phyloP scores from a whole-genome alignment of 176 grass and related monocot species.

The Lolium rigidum region DNA sequence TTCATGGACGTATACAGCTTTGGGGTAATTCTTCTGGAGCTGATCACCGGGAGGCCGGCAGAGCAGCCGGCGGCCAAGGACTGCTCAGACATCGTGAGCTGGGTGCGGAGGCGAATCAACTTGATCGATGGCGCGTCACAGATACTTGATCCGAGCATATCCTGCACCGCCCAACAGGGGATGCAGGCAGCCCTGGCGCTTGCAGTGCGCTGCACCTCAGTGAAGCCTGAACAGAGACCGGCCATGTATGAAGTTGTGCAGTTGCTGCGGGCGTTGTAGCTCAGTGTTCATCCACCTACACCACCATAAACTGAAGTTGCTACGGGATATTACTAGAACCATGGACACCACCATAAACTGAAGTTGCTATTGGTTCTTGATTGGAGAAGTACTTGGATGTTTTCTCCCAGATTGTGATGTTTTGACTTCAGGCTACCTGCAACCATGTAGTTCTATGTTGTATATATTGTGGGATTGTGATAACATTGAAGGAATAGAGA shows the following conservation, averaged over 20 bases:
- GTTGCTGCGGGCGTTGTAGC: slow-evolving; percentile 44
- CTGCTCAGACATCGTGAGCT: slow-evolving; percentile 62
- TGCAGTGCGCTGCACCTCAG: slow-evolving; percentile 65
- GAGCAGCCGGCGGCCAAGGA: slow-evolving; percentile 58
- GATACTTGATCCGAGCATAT: slow-evolving; percentile 61
- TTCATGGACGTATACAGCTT: slow-evolving; percentile 82
- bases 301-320: neutral
- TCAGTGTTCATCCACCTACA: neutral
- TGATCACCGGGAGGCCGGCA: slow-evolving; percentile 66
- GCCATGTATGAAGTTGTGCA: slow-evolving; percentile 59
- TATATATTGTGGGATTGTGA: slow-evolving; percentile 10
- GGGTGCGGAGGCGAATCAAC: slow-evolving; percentile 70
- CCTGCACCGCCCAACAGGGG: slow-evolving; percentile 38
- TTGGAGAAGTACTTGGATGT: neutral
- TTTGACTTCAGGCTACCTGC: neutral
- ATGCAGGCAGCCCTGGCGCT: slow-evolving; percentile 65
- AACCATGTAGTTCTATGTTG: neutral
- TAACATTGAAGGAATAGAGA: slow-evolving; percentile 21
- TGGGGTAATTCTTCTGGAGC: slow-evolving; percentile 78
- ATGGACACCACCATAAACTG: neutral
- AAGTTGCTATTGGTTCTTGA: slow-evolving; percentile 7
- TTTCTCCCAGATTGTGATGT: neutral
- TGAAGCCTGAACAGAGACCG: slow-evolving; percentile 73
- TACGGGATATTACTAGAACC: neutral
- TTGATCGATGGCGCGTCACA: slow-evolving; percentile 47